These are phyloP conservation scores for Phytopythium oedochilum DNA, from an alignment of 352 stramenopile genomes.

Conservation along the genomic window DNA sequence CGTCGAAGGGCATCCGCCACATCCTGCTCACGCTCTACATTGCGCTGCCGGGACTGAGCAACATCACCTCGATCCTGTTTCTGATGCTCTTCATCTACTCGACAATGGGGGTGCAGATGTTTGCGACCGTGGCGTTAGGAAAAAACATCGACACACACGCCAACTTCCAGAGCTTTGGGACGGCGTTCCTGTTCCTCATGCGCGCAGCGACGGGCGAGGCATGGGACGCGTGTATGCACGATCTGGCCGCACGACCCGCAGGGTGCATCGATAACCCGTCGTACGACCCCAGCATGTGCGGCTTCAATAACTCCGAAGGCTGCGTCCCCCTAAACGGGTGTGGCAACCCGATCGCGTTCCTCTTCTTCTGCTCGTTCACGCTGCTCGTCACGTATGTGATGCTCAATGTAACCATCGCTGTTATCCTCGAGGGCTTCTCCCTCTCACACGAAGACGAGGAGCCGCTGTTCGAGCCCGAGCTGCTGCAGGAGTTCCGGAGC, in stretches of 20 bases:
- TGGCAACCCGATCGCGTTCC: slow-evolving; percentile 50
- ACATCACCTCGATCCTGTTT: slow-evolving; percentile 90
- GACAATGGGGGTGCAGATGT: slow-evolving; percentile 91
- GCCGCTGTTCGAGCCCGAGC: slow-evolving; percentile 77
- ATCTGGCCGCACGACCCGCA: slow-evolving; percentile 34
- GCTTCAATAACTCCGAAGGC: slow-evolving; percentile 59
- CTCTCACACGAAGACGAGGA: slow-evolving; percentile 84
- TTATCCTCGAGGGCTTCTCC: slow-evolving; percentile 92
- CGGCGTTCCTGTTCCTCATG: slow-evolving; percentile 88
- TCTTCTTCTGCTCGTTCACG: slow-evolving; percentile 86
- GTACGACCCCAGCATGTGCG: slow-evolving; percentile 64
- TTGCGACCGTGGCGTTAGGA: slow-evolving; percentile 76
- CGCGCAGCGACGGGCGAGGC: slow-evolving; percentile 90
- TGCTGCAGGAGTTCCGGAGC: slow-evolving; percentile 86
- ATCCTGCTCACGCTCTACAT: slow-evolving; percentile 91
- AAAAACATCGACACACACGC: slow-evolving; percentile 80
- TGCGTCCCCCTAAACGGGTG: slow-evolving; percentile 79
- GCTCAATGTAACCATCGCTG: slow-evolving; percentile 93
- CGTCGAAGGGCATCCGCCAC: slow-evolving; percentile 83
- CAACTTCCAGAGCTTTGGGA: slow-evolving; percentile 92
- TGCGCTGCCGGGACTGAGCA: slow-evolving; percentile 83
- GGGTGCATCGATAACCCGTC: slow-evolving; percentile 63
- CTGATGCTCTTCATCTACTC: slow-evolving; percentile 94
- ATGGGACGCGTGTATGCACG: slow-evolving; percentile 93
- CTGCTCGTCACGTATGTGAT: slow-evolving; percentile 93